phyloP scores from a whole-genome alignment of 768 basidiomycete species.

The Mycena crocata region DNA sequence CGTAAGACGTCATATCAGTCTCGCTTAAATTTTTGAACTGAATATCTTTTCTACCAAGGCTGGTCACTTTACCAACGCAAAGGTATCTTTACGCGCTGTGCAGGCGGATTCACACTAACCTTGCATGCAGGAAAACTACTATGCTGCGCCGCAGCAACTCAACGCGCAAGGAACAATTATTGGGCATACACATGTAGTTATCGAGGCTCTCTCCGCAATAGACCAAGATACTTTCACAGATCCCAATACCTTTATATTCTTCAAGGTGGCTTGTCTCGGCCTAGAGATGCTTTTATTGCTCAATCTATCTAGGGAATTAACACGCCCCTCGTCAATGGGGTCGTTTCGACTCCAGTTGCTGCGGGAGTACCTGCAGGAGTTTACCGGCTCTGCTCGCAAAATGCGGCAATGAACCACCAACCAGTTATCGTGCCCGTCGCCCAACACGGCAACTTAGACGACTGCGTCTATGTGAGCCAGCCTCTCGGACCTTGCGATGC shows the following conservation, averaged over 20 bases:
- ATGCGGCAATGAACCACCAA: slow-evolving; percentile 51
- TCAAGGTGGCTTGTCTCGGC: background rate
- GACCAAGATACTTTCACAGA: too few species aligned
- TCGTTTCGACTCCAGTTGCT: background rate
- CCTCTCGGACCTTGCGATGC: background rate
- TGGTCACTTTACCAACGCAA: slow-evolving; percentile 40
- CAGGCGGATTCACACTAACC: too few species aligned
- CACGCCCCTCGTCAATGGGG: background rate
- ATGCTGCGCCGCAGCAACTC: background rate
- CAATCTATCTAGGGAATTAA: background rate
- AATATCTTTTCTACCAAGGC: background rate
- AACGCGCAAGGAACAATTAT: slow-evolving; percentile 1
- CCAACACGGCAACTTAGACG: slow-evolving; percentile 55
- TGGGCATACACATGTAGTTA: background rate
- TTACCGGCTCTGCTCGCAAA: slow-evolving; percentile 9
- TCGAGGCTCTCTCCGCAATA: background rate
- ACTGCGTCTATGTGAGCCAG: slow-evolving; percentile 47
- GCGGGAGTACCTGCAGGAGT: background rate
- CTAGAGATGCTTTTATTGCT: background rate
- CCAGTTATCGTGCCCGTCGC: slow-evolving; percentile 50
- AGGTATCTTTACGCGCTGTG: slow-evolving; percentile 54
- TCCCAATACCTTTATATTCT: background rate
- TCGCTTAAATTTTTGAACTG: background rate
- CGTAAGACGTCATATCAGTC: background rate
- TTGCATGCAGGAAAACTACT: background rate